These are phyloP conservation scores for Gastrolobium bilobum DNA, from an alignment of 306 rosid genomes.

Conservation along the genomic window DNA sequence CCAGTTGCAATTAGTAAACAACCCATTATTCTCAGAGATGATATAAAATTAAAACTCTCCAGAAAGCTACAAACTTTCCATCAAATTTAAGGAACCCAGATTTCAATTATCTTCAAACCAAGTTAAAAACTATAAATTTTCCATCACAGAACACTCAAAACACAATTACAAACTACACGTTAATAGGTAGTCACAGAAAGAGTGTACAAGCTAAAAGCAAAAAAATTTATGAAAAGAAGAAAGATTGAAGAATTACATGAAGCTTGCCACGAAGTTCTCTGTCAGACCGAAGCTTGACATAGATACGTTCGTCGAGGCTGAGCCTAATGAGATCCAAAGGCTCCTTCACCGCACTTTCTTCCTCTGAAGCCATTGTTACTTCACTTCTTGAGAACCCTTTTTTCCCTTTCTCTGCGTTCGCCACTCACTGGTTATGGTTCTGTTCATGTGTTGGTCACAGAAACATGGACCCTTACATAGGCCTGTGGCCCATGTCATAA, in stretches of 20 bases:
- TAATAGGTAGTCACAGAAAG: neutral
- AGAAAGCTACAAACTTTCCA: neutral
- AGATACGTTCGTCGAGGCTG: constrained; percentile 98
- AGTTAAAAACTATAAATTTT: neutral
- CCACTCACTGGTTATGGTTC: neutral
- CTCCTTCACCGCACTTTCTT: constrained; percentile 99
- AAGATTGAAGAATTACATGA: constrained; percentile 61
- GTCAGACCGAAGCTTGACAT: constrained; percentile 97
- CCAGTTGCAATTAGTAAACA: neutral
- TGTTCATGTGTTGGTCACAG: too few species aligned
- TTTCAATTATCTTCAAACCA: neutral
- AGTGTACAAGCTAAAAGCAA: constrained; percentile 8
- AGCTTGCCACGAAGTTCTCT: constrained; percentile 99
- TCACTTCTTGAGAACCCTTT: neutral
- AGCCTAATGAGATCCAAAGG: constrained; percentile 98
- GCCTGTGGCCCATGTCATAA: too few species aligned
- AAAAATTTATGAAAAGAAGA: neutral
- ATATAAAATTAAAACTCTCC: neutral
- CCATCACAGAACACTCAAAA: too few species aligned
- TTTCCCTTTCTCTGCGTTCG: neutral
- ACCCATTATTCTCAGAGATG: neutral
- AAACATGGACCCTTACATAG: too few species aligned
- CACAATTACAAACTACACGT: constrained; percentile 2
- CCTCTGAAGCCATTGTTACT: constrained; percentile 77
- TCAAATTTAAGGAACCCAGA: neutral